Conservation (phyloP, 768 basidiomycete genomes). For the Leccinellum rugosiceps region DNA sequence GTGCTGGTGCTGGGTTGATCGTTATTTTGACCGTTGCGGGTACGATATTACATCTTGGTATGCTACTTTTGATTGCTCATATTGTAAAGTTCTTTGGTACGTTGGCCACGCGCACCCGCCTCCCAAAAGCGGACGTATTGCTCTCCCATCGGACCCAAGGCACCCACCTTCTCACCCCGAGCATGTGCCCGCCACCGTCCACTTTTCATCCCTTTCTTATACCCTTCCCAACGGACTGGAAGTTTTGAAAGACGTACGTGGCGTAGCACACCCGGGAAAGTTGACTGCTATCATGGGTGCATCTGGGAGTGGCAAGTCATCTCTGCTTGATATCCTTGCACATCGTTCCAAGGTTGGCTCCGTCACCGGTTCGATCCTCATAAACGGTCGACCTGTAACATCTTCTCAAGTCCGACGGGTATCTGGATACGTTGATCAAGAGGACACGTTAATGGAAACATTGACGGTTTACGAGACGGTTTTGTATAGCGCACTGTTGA, state of each 20-base stretch:
- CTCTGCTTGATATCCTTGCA: slow-evolving; percentile 93
- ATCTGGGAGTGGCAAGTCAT: slow-evolving; percentile 95
- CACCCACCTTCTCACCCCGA: slow-evolving; percentile 60
- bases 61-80: not conserved
- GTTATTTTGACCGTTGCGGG: slow-evolving; percentile 67
- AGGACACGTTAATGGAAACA: slow-evolving; percentile 96
- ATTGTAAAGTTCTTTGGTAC: slow-evolving; percentile 77
- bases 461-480: slow-evolving; percentile 98
- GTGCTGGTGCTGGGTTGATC: slow-evolving; percentile 70
- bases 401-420: slow-evolving; percentile 79
- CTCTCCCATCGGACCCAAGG: slow-evolving; percentile 76
- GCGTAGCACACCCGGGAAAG: slow-evolving; percentile 83
- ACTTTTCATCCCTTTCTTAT: slow-evolving; percentile 86
- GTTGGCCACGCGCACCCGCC: slow-evolving; percentile 63
- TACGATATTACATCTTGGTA: slow-evolving; percentile 19
- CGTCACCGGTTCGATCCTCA: slow-evolving; percentile 69
- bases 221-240: slow-evolving; percentile 53
- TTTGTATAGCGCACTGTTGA: slow-evolving; percentile 84
- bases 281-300: slow-evolving; percentile 97
- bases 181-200: slow-evolving; percentile 91
- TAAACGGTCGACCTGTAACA: slow-evolving; percentile 80
- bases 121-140: slow-evolving; percentile 63
- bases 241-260: slow-evolving; percentile 80
- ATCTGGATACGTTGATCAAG: slow-evolving; percentile 96
- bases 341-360: slow-evolving; percentile 81